phyloP scores from a whole-genome alignment of 495 filamentous ascomycete species.

The Neurospora terricola region DNA sequence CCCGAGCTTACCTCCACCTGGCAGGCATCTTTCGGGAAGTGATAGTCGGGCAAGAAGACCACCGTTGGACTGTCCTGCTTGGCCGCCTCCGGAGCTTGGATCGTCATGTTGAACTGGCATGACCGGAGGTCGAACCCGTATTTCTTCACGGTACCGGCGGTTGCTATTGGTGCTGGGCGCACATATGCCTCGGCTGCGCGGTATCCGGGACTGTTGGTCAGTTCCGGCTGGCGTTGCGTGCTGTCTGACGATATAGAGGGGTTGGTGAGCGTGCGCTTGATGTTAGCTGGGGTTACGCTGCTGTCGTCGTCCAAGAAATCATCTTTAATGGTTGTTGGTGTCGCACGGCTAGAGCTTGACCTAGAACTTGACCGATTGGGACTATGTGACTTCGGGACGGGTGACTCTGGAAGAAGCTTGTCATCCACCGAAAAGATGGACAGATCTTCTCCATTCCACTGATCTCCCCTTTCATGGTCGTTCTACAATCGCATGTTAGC shows the following conservation, averaged over 20 bases:
- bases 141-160: slow-evolving; percentile 53
- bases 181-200: slow-evolving; percentile 89
- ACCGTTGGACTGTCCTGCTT: slow-evolving; percentile 60
- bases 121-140: slow-evolving; percentile 73
- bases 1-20: slow-evolving; percentile 69
- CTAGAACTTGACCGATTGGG: slow-evolving; percentile 26
- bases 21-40: slow-evolving; percentile 69
- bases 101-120: slow-evolving; percentile 59
- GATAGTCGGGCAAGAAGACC: slow-evolving; percentile 83
- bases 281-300: slow-evolving; percentile 54
- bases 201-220: slow-evolving; percentile 55
- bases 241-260: slow-evolving; percentile 57
- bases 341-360: background rate
- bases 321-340: background rate
- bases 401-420: slow-evolving; percentile 49
- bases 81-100: slow-evolving; percentile 44
- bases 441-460: slow-evolving; percentile 96
- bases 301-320: slow-evolving; percentile 36
- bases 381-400: slow-evolving; percentile 29
- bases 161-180: slow-evolving; percentile 70
- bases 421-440: slow-evolving; percentile 85
- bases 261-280: slow-evolving; percentile 61
- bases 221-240: slow-evolving; percentile 40
- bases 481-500: slow-evolving; percentile 41
- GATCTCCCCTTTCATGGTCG: slow-evolving; percentile 80